Percentiles rank a stretch among this genome's conserved stretches.
Evolutionary conservation across 305 asterid species (phyloP).

Genomic region (Fraxinus floribunda): DNA sequence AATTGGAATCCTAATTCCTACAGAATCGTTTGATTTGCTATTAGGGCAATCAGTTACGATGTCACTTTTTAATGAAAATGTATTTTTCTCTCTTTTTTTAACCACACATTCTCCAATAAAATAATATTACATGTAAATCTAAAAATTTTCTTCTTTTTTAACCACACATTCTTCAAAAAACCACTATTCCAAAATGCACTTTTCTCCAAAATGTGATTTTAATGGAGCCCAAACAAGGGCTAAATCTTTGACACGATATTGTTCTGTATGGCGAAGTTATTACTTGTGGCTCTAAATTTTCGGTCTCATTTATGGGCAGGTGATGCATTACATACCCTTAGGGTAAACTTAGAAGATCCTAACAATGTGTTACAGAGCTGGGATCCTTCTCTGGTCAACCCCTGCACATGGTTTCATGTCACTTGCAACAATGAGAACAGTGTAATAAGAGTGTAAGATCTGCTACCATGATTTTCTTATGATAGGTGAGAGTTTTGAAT

Average conservation of each 20-base stretch:
- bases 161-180: too few relatives aligned
- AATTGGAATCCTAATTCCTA: not conserved
- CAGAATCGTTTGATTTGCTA: too few relatives aligned
- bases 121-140: too few relatives aligned
- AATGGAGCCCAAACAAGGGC: too few relatives aligned
- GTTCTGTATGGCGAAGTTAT: not conserved
- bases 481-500: not conserved
- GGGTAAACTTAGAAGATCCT: conserved; percentile 79
- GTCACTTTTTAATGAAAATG: too few relatives aligned
- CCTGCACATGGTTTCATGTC: conserved; percentile 98
- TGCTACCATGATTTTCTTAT: not conserved
- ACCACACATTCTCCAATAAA: too few relatives aligned
- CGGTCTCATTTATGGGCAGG: conserved; percentile 43
- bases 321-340: conserved; percentile 82
- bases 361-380: conserved; percentile 93
- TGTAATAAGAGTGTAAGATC: conserved; percentile 89
- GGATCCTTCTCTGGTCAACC: conserved; percentile 99
- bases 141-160: too few relatives aligned
- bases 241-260: not conserved
- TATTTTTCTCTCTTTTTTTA: too few relatives aligned
- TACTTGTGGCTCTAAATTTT: conserved; percentile 14
- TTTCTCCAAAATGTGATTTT: too few relatives aligned
- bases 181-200: too few relatives aligned
- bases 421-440: conserved; percentile 97
- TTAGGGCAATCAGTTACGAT: too few relatives aligned